These are phyloP conservation scores for Uncinocarpus reesii DNA, from an alignment of 2,329 filamentous ascomycete species.

Conservation along the genomic window DNA sequence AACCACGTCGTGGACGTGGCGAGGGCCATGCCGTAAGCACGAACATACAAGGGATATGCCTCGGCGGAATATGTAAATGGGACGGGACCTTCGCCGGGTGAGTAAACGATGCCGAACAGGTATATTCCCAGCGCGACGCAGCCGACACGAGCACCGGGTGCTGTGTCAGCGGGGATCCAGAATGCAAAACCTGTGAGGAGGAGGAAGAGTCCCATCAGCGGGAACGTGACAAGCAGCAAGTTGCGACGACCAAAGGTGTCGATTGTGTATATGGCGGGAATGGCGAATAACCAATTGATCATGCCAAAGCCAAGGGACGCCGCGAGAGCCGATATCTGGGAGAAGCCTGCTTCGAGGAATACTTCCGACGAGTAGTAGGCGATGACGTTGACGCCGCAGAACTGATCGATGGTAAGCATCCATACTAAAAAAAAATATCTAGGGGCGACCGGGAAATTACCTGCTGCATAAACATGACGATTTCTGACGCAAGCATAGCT, in stretches of 20 bases:
- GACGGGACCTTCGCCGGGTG: conserved; percentile 53
- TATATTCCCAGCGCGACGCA: conserved; percentile 38
- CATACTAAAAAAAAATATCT: not conserved
- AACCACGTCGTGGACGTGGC: conserved; percentile 54
- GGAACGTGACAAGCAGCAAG: conserved; percentile 54
- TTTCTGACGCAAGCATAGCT: conserved; percentile 49
- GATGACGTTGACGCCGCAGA: conserved; percentile 45
- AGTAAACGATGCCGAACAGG: conserved; percentile 38
- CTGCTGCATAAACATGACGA: conserved; percentile 60
- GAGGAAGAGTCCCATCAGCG: conserved; percentile 48
- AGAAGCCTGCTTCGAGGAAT: conserved; percentile 46
- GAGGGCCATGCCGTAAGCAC: conserved; percentile 52
- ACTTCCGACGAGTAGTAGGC: conserved; percentile 54
- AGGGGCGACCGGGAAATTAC: conserved; percentile 21
- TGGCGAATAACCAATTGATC: conserved; percentile 55
- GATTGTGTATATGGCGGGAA: conserved; percentile 56
- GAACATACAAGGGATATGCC: conserved; percentile 54
- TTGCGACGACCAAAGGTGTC: conserved; percentile 58
- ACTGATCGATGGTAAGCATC: conserved; percentile 21
- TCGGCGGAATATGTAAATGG: conserved; percentile 60
- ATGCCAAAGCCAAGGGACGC: conserved; percentile 52
- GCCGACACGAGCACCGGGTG: conserved; percentile 29
- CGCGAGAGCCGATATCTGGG: conserved; percentile 42
- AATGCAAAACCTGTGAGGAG: conserved; percentile 46
- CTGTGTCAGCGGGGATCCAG: conserved; percentile 36